Conservation (phyloP, 345 rosid species). For the Noccaea caerulescens region DNA sequence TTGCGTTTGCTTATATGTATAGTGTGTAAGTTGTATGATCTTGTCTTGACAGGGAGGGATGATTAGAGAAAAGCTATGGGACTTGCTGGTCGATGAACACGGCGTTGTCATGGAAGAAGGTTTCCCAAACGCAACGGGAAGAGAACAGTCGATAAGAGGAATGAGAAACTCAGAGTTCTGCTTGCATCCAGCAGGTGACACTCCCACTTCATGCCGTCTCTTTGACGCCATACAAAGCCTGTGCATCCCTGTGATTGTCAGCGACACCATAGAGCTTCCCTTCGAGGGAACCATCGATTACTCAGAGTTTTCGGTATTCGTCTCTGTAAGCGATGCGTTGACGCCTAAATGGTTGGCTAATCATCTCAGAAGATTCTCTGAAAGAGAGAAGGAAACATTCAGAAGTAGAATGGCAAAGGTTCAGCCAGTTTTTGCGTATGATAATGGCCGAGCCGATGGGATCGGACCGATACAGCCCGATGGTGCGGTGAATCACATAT, state of each 20-base stretch:
- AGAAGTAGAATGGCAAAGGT: conserved; percentile 62
- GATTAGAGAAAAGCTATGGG: conserved; percentile 88
- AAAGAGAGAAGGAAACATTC: conserved; percentile 52
- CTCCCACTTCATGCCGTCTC: conserved; percentile 95
- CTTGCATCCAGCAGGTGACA: conserved; percentile 96
- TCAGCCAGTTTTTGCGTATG: conserved; percentile 69
- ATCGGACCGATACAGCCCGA: conserved; percentile 65
- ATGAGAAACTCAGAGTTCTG: conserved; percentile 94
- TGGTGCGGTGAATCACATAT: conserved; percentile 91
- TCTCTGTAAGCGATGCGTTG: conserved; percentile 73
- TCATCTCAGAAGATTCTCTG: conserved; percentile 64
- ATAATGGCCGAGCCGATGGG: conserved; percentile 64
- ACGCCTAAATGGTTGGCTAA: conserved; percentile 68
- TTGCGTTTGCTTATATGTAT: neutral
- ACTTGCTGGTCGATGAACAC: conserved; percentile 61
- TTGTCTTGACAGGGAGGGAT: conserved; percentile 66
- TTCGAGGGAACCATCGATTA: conserved; percentile 87
- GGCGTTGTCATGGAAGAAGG: conserved; percentile 91
- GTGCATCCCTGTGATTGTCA: conserved; percentile 87
- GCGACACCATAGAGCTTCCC: conserved; percentile 88
- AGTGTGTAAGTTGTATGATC: neutral
- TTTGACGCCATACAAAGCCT: conserved; percentile 96
- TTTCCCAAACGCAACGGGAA: conserved; percentile 94
- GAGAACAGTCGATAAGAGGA: conserved; percentile 81
- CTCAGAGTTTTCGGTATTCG: conserved; percentile 74